A percentile compares a stretch with the other conserved stretches of the same genome.
phyloP scores from a whole-genome alignment of 257 asterid genomes.

The Coffea eugenioides region DNA sequence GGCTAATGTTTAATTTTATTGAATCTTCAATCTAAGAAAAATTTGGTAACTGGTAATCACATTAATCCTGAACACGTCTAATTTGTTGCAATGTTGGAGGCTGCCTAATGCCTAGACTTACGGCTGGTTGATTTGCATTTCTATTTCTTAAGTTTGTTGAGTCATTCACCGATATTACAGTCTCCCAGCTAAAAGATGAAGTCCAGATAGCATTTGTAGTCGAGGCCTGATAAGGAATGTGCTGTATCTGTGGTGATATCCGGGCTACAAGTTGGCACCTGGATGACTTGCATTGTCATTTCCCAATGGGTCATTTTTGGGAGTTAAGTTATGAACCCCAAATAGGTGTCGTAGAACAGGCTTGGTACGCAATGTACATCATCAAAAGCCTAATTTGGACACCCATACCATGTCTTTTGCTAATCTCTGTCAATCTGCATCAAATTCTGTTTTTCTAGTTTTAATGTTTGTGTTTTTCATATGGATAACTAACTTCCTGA shows the following conservation, averaged over 20 bases:
- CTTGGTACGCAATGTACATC: not conserved
- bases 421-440: not conserved
- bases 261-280: not conserved
- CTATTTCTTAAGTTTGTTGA: not conserved
- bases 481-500: not conserved
- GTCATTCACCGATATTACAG: not conserved
- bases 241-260: not conserved
- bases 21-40: not conserved
- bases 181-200: not conserved
- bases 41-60: not conserved
- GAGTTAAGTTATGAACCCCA: not conserved
- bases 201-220: not conserved
- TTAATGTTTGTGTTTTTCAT: not conserved
- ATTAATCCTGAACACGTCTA: not conserved
- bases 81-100: not conserved
- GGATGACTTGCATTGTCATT: not conserved
- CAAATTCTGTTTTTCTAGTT: not conserved
- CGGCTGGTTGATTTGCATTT: not conserved
- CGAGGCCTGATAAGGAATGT: not conserved
- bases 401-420: not conserved
- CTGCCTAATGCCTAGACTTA: not conserved
- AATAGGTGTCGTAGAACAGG: not conserved
- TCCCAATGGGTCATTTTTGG: not conserved
- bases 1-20: not conserved
- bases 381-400: not conserved